Percentiles rank a stretch among this genome's conserved stretches.
phyloP scores from a whole-genome alignment of 2,329 filamentous ascomycete genomes.

The Microdochium bolleyi region DNA sequence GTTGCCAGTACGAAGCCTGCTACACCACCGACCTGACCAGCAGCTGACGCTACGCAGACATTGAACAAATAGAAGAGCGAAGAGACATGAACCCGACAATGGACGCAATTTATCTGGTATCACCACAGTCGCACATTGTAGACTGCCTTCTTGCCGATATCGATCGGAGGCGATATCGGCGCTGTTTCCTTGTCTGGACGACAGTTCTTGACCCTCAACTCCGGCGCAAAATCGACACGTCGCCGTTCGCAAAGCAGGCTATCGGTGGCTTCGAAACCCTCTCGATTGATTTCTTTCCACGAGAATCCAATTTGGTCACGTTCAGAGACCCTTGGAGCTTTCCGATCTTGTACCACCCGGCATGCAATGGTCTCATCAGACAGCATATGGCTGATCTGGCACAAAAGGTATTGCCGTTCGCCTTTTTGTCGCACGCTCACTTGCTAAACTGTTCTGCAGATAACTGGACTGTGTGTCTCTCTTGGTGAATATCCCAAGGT shows the following conservation, averaged over 20 bases:
- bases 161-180: conserved; percentile 73
- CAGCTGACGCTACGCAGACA: conserved; percentile 50
- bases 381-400: conserved; percentile 78
- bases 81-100: conserved; percentile 78
- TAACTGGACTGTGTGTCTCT: conserved; percentile 80
- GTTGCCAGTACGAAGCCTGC: conserved; percentile 67
- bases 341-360: conserved; percentile 82
- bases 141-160: conserved; percentile 93
- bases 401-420: conserved; percentile 59
- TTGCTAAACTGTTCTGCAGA: conserved; percentile 26
- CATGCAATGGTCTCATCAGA: conserved; percentile 76
- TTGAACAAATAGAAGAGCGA: conserved; percentile 86
- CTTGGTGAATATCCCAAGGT: conserved; percentile 93
- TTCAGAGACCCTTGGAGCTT: conserved; percentile 97
- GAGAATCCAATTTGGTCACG: conserved; percentile 84
- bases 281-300: conserved; percentile 81
- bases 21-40: conserved; percentile 1
- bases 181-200: conserved; percentile 79
- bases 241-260: conserved; percentile 58
- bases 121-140: conserved; percentile 78
- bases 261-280: conserved; percentile 77
- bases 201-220: conserved; percentile 61
- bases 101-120: conserved; percentile 90
- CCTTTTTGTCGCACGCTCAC: background rate
- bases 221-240: conserved; percentile 67